phyloP scores from a whole-genome alignment of 2,329 filamentous ascomycete genomes.

The Magnaporthales sp. region DNA sequence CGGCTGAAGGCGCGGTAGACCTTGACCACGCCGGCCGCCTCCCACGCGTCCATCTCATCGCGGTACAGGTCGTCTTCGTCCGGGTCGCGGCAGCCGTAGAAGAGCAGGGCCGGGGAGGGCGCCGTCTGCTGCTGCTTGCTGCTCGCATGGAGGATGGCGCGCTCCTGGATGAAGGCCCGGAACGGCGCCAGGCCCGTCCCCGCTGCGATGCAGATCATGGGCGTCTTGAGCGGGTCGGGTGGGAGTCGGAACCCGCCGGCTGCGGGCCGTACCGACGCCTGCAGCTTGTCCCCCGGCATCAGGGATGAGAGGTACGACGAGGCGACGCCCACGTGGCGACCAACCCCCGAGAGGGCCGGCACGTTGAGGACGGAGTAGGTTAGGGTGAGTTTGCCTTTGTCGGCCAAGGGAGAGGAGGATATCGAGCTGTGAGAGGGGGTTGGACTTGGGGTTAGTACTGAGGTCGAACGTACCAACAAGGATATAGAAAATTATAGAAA shows the following conservation, averaged over 20 bases:
- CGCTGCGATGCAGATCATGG: constrained; percentile 40
- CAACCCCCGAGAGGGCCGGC: constrained; percentile 27
- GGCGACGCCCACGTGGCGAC: constrained; percentile 33
- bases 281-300: constrained; percentile 2
- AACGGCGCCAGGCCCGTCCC: constrained; percentile 41
- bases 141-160: constrained; percentile 18
- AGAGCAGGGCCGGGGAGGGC: constrained; percentile 28
- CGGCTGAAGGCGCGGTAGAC: constrained; percentile 3
- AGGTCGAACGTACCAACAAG: too few species aligned
- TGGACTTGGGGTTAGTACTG: too few species aligned
- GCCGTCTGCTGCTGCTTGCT: constrained; percentile 10
- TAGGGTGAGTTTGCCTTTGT: constrained; percentile 29
- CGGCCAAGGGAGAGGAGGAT: constrained; percentile 42
- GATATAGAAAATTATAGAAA: background rate
- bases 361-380: constrained; percentile 48
- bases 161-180: constrained; percentile 26
- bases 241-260: constrained; percentile 33
- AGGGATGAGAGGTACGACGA: constrained; percentile 35
- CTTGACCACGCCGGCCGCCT: constrained; percentile 9
- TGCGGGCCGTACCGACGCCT: background rate
- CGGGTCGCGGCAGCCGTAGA: constrained; percentile 29
- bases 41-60: constrained; percentile 15
- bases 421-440: constrained; percentile 27
- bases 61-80: constrained; percentile 24
- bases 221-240: constrained; percentile 24